Evolutionary conservation across 345 rosid species (phyloP).

Genomic region (Firmiana major): DNA sequence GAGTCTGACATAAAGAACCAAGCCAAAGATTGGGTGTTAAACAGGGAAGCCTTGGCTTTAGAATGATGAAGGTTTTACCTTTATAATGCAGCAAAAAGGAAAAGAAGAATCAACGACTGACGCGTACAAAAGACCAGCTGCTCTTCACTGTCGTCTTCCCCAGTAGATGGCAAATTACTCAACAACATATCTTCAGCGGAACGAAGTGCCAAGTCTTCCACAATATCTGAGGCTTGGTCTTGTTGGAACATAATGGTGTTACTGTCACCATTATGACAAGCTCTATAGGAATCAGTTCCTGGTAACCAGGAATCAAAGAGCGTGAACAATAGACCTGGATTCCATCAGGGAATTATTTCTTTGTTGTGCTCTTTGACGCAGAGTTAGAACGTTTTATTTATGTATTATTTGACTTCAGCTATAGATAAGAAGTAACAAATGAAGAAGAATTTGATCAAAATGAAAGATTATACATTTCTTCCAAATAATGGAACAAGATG

Average conservation of each 20-base stretch:
- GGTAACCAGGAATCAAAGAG: slow-evolving; percentile 67
- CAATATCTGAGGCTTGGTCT: slow-evolving; percentile 55
- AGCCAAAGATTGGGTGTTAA: no score
- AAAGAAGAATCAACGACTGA: not conserved
- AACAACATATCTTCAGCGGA: slow-evolving; percentile 66
- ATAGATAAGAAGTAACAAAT: not conserved
- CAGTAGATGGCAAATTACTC: slow-evolving; percentile 24
- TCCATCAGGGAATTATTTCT: slow-evolving; percentile 65
- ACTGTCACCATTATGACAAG: not conserved
- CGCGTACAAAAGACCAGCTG: not conserved
- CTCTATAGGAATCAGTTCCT: slow-evolving; percentile 53
- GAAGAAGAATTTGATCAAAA: not conserved
- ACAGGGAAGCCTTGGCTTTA: no score
- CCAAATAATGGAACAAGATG: not conserved
- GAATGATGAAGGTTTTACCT: no score
- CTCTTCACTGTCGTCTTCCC: slow-evolving; percentile 27
- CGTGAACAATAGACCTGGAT: slow-evolving; percentile 55
- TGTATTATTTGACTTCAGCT: no score
- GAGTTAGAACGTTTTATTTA: slow-evolving; percentile 10
- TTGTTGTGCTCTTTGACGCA: slow-evolving; percentile 65
- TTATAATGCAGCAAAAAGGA: no score
- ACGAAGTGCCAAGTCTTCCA: slow-evolving; percentile 81
- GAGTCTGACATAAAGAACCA: no score
- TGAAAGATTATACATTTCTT: not conserved
- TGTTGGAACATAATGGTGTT: slow-evolving; percentile 19